These are phyloP conservation scores for Diaporthe caulivora DNA, from an alignment of 2,329 filamentous ascomycete species.

Conservation along the genomic window DNA sequence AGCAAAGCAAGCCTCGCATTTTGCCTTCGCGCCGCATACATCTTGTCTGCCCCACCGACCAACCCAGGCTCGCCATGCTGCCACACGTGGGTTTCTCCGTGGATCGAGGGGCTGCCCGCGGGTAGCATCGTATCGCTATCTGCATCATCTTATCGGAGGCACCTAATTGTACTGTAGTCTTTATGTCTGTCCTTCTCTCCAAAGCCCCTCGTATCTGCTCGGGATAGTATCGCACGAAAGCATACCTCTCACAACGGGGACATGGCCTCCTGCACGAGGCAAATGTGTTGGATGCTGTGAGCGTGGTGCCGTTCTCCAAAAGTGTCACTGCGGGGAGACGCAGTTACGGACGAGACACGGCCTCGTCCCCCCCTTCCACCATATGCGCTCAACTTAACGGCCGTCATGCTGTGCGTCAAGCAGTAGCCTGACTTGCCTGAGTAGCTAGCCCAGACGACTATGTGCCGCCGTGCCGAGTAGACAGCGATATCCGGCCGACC, in stretches of 20 bases:
- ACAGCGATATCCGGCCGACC: constrained; percentile 8
- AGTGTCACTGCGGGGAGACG: neutral
- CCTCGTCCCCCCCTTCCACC: neutral
- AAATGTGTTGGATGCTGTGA: neutral
- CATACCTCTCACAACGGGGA: neutral
- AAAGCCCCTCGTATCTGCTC: neutral
- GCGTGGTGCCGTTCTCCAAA: neutral
- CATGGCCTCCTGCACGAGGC: neutral
- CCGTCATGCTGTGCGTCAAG: neutral
- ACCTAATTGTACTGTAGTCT: neutral
- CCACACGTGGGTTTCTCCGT: constrained; percentile 25
- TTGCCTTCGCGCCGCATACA: neutral
- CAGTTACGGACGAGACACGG: neutral
- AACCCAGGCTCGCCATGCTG: neutral
- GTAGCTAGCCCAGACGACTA: too few species aligned
- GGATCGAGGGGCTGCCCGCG: neutral
- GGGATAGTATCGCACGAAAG: neutral
- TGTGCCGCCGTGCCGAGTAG: neutral
- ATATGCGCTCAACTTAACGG: neutral
- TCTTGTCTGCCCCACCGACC: neutral
- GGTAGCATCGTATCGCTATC: constrained; percentile 18
- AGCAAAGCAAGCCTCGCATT: neutral
- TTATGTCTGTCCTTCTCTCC: too few species aligned
- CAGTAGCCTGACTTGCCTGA: too few species aligned
- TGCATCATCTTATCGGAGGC: neutral